Conservation (phyloP, 768 basidiomycete genomes). For the Pisolithus orientalis region DNA sequence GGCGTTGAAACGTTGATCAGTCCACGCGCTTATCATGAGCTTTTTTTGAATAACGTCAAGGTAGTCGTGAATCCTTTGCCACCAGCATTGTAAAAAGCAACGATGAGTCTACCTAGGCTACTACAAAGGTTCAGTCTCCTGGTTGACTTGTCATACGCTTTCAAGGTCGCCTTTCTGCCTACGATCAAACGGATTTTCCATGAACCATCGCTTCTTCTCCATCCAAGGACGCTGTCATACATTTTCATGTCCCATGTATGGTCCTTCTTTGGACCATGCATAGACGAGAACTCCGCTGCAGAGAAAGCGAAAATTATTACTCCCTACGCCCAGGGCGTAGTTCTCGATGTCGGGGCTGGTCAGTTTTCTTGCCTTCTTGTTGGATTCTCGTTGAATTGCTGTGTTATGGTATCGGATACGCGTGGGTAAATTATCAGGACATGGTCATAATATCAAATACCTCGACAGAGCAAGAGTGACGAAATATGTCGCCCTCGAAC, state of each 20-base stretch:
- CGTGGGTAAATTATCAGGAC: slow-evolving; percentile 15
- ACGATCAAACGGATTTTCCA: slow-evolving; percentile 27
- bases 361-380: slow-evolving; percentile 2
- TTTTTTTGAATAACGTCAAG: too few relatives aligned
- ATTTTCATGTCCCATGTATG: slow-evolving; percentile 58
- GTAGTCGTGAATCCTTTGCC: too few relatives aligned
- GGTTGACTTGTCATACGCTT: too few relatives aligned
- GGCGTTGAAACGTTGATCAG: too few relatives aligned
- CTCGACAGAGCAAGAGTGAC: slow-evolving; percentile 49
- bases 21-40: too few relatives aligned
- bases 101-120: too few relatives aligned
- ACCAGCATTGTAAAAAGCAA: too few relatives aligned
- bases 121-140: too few relatives aligned
- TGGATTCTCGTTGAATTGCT: too few relatives aligned
- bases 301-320: slow-evolving; percentile 7
- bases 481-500: slow-evolving; percentile 68
- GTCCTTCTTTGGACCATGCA: slow-evolving; percentile 40
- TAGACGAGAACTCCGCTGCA: slow-evolving; percentile 27
- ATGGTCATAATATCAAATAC: slow-evolving; percentile 59
- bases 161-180: too few relatives aligned
- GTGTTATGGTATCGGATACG: neutral
- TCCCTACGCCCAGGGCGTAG: slow-evolving; percentile 46
- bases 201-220: slow-evolving; percentile 34
- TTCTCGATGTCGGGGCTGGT: slow-evolving; percentile 70
- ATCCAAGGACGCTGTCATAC: slow-evolving; percentile 40